phyloP scores from a whole-genome alignment of 345 rosid genomes.

The Pistacia integerrima region DNA sequence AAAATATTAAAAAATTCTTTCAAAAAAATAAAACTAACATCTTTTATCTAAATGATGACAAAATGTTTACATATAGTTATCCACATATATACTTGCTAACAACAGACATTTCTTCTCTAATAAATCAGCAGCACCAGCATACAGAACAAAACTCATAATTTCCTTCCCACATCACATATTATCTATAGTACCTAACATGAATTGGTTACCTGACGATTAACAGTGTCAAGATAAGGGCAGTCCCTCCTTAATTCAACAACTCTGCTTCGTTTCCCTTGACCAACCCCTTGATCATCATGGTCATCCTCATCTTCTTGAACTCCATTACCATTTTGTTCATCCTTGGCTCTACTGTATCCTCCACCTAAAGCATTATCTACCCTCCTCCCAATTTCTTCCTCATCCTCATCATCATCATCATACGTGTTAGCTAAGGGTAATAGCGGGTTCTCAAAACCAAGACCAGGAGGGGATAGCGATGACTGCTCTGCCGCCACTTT shows the following conservation, averaged over 20 bases:
- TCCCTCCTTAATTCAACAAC: constrained; percentile 80
- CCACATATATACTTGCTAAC: not conserved
- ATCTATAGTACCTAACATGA: not conserved
- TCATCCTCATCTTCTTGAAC: constrained; percentile 31
- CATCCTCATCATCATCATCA: constrained; percentile 46
- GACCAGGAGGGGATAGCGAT: constrained; percentile 37
- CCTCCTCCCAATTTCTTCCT: constrained; percentile 32
- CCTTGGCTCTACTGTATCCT: constrained; percentile 10
- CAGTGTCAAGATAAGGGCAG: constrained; percentile 97
- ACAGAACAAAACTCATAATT: no score
- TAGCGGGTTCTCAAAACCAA: constrained; percentile 63
- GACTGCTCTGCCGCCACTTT: constrained; percentile 35
- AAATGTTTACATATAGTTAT: not conserved
- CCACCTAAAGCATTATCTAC: constrained; percentile 14
- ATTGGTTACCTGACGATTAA: constrained; percentile 88
- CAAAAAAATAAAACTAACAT: no score
- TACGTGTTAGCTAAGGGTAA: constrained; percentile 60
- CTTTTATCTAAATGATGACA: not conserved
- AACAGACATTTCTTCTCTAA: not conserved
- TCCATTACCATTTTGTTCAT: constrained; percentile 26
- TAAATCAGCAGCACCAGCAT: not conserved
- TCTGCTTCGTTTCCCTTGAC: constrained; percentile 46
- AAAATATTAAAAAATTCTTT: no score
- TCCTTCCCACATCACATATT: no score
- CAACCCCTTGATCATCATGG: constrained; percentile 34